Base-by-base conservation (phyloP, 2,329 filamentous ascomycete genomes). In the Exophiala aquamarina region DNA sequence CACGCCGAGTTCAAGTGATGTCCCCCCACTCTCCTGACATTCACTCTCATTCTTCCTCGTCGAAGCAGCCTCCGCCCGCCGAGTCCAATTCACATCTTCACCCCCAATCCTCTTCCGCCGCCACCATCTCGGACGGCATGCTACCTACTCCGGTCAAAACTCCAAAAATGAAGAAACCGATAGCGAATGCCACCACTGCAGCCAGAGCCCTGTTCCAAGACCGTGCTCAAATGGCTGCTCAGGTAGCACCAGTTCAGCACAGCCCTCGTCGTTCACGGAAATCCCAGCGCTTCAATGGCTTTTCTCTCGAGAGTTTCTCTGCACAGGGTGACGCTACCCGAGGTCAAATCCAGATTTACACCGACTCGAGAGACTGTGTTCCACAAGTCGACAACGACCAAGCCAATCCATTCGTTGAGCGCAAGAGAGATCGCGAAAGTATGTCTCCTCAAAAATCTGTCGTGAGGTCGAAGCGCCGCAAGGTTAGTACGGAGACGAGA, bases 111-210 rank as follows among this genome's bases (percentile, higher is more conserved):
- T 60, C 52, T 52, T 55, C 59, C 41, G 51, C 56, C 33, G 56
- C 61, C 50, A 65, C 52, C 23, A 65, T 64, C 44, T 61, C 66
- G 34, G 60, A 61, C 41, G 68, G 66, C 40, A 77, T 81, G 71
- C 70, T 83, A 13, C 80, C 78, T 2, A 84, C 81, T 17, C 81
- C 81, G 14, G 73, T 75, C 34, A 83, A 83, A 65, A 83, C 81
- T 8, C 81, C 81, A 8, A 71, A 71, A 59, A 82, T 81, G 66
- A 78, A 77, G 54, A 61, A 68, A 3, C 60, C 72, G 17, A 26
- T 6, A 6, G 59, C 65, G 11, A 68, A 74, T 47, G 59, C 76
- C 41, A 67, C 72, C 47, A 61, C 75, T 42, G 73, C 77, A 28
- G 74, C 78, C 20, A 76, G 80, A 49, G 68, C 75, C 20, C 65